A percentile compares a stretch with the other conserved stretches of the same genome.
phyloP scores from a whole-genome alignment of 768 basidiomycete genomes.

The Pulveroboletus sp. region DNA sequence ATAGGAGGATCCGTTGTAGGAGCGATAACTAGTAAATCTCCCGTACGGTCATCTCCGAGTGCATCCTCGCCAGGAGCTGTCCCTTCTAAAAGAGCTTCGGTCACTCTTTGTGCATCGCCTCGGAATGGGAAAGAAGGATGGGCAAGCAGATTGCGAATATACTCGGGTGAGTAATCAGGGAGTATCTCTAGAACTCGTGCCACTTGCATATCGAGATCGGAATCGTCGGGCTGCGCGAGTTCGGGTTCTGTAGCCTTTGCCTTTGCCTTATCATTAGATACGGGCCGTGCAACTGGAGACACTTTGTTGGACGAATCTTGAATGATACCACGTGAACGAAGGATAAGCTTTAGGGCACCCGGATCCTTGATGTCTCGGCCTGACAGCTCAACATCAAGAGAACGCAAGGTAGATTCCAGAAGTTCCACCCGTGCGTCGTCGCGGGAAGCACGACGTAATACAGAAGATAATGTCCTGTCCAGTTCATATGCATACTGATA shows the following conservation, averaged over 20 bases:
- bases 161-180: conserved; percentile 51
- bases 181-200: conserved; percentile 74
- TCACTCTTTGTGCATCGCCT: conserved; percentile 56
- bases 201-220: conserved; percentile 52
- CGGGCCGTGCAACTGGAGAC: conserved; percentile 33
- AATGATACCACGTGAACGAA: conserved; percentile 55
- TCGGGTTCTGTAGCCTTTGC: conserved; percentile 28
- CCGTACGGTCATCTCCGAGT: conserved; percentile 13
- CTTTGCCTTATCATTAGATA: conserved; percentile 36
- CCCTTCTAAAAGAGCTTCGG: conserved; percentile 73
- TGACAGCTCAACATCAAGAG: conserved; percentile 30
- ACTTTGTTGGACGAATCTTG: conserved; percentile 11
- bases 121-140: conserved; percentile 27
- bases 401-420: conserved; percentile 47
- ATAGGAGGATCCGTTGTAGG: conserved; percentile 19
- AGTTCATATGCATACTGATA: conserved; percentile 68
- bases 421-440: conserved; percentile 57
- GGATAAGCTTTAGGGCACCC: conserved; percentile 57
- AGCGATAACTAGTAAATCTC: not conserved
- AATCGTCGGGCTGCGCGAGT: conserved; percentile 25
- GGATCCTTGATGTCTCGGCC: conserved; percentile 32
- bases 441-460: conserved; percentile 41
- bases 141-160: conserved; percentile 54
- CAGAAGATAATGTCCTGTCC: conserved; percentile 42
- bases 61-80: conserved; percentile 46